Evolutionary conservation across 2,329 filamentous ascomycete genomes (phyloP), one percentile per base, ranked within the genome.

Genomic region (Talaromyces funiculosus): DNA sequence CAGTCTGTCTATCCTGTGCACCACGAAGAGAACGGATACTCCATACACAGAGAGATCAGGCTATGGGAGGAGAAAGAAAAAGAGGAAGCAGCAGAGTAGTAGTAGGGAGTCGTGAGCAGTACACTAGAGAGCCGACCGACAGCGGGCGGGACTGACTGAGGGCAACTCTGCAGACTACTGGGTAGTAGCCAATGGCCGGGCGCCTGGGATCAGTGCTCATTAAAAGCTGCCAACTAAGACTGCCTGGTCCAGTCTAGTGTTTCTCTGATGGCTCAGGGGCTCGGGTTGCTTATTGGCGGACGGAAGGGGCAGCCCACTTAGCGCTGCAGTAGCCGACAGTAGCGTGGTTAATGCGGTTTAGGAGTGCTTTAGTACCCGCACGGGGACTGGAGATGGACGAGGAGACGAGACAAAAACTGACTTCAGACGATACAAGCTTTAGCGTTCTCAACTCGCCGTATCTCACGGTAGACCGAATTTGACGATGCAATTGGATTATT

Each of bases 1-100:
- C 57, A 49, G 56, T 57, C 75, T 78, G 57, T 57, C 75, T 78
- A 74, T 57, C 59, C 26, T 42, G 51, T 47, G 26, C 24, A 22
- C 26, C 37, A 33, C 7, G 33, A 37, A 57, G 37, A 42, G 54
- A 51, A 33, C 24, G 59, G 33, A 42, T 35, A 57, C 55, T 47
- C 55, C 55, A 54, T 59, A 59, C 47, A 20, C n/a, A 22, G 12
- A 42, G n/a, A n/a, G n/a, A n/a, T n/a, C n/a, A n/a, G n/a, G n/a
- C n/a, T n/a, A n/a, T n/a, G n/a, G 53, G 61, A 59, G 47, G 61
- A 58, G 62, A 63, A 62, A 60, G 54, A 57, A 54, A 61, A 57
- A 38, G 63, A 62, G 64, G 61, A 59, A 54, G 61, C 60, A 62
- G 61, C 61, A 58, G 57, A 61, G 29, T 9, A 3, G 20, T 16